phyloP scores from a whole-genome alignment of 345 rosid species.

The Euclidium syriacum region DNA sequence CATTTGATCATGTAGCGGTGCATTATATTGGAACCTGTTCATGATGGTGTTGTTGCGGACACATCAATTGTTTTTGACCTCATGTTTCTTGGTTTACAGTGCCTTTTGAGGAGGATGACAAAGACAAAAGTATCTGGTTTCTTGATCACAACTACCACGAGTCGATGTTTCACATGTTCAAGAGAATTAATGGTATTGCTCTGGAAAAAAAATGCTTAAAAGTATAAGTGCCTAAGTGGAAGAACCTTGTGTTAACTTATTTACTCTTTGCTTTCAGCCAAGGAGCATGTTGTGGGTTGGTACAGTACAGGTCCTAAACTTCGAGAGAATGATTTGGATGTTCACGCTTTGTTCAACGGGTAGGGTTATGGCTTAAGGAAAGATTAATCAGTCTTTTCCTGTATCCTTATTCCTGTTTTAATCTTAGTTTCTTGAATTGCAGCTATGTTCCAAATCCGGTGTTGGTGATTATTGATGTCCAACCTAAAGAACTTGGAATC shows the following conservation, averaged over 20 bases:
- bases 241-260: neutral
- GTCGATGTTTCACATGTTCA: slow-evolving; percentile 94
- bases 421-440: slow-evolving; percentile 17
- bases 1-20: neutral
- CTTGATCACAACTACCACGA: slow-evolving; percentile 97
- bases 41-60: neutral
- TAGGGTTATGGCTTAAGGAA: slow-evolving; percentile 23
- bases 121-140: slow-evolving; percentile 89
- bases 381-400: neutral
- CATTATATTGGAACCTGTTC: neutral
- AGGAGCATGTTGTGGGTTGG: slow-evolving; percentile 99
- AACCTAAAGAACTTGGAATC: slow-evolving; percentile 78
- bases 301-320: slow-evolving; percentile 93
- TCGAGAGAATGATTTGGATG: slow-evolving; percentile 79
- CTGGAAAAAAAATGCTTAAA: neutral
- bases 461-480: slow-evolving; percentile 85
- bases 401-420: neutral
- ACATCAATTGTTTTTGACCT: neutral
- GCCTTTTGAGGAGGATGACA: slow-evolving; percentile 97
- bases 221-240: slow-evolving; percentile 1
- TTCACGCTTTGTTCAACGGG: slow-evolving; percentile 70
- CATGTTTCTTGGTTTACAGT: slow-evolving; percentile 38
- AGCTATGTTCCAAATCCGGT: slow-evolving; percentile 89
- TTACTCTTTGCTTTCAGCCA: slow-evolving; percentile 46
- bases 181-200: slow-evolving; percentile 71